Evolutionary conservation across 2,329 filamentous ascomycete species (phyloP), one percentile per base, ranked within the genome.

Genomic region (Diaporthe eres): DNA sequence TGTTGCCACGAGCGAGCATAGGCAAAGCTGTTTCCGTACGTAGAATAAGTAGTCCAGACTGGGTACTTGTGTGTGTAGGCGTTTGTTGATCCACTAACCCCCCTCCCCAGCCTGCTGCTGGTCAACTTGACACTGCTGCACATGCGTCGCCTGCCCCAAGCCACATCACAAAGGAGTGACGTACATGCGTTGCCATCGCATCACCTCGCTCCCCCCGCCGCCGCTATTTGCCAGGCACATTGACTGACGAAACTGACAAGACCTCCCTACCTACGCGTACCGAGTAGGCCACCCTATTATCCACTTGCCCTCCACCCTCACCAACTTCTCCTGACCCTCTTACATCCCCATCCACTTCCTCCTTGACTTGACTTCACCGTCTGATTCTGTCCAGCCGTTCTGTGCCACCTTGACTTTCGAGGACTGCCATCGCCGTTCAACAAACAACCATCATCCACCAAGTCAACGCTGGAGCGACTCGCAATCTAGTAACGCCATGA

Each of bases 401-500:
- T n/a, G 15, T 34, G 10, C 51, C 68, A 19, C 58, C 47, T 39
- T 57, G 60, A 42, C 13, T 55, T 57, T 55, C 34, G 58, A 55
- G 28, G 31, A 28, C 19, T 61, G 44, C 31, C 25, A 65, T 42
- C 47, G 22, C 34, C n/a, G 17, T 31, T 22, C 31, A 72, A 39
- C 70, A 39, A 9, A 28, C 61, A 65, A 49, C 44, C 19, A 49
- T 22, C 47, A 28, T 3, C 31, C 19, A 28, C 34, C 47, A 3
- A 39, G 15, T 53, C 22, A 70, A 28, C 65, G 5, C 61, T 9
- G 39, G 19, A 53, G 28, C 22, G 12, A 53, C 22, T 39, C 22
- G 12, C 47, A 39, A 7, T 12, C 22, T 15, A 70, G n/a, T n/a
- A n/a, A 76, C 77, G 67, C 81, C 91, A 98, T 98, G 96, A 97